Evolutionary conservation across 2,329 filamentous ascomycete species (phyloP), one percentile per base, ranked within the genome.

Genomic region (Aphanoascus verrucosus): DNA sequence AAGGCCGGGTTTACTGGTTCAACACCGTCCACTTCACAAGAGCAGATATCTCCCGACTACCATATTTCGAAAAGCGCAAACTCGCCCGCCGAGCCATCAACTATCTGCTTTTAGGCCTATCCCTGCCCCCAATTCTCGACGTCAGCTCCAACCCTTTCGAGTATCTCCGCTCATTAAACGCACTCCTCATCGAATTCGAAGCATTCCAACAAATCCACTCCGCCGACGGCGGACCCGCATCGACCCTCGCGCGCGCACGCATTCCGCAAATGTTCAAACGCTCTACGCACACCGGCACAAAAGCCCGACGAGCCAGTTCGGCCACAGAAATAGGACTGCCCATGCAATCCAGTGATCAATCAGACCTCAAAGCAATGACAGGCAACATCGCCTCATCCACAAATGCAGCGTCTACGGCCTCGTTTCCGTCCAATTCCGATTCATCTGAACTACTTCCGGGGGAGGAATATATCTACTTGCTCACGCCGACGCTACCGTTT

Each of bases 1-100:
- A 96, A 71, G 90, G 91, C 56, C 84, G 88, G 55, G 83, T 95
- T 41, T 97, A 94, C 74, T 97, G 93, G 90, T 96, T 97, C 76
- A 96, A 96, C 72, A 96, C 93, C 0, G 81, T 95, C 56, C 85
- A 94, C 64, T 95, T 95, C 70, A 87, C 89, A 59, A 86, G 88
- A 63, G 70, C 80, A 31, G 88, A 95, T 68, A 77, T 97, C 34
- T 74, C 79, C 49, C 83, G 84, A 64, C 84, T 96, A 74, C 84
- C 91, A 44, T 94, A 88, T 65, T 91, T 94, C 65, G 86, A 94
- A 55, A 74, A 82, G 3, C 83, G 86, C 59, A 93, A 91, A 65
- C 81, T 96, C 47, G 84, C 88, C 57, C 85, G 90, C 55, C 87
- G 93, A 61, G 91, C 93, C 35, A 94, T 89, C 49, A 95, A 95